Evolutionary conservation across 352 stramenopile genomes (phyloP).

Genomic region (Elongisporangium undulatum): DNA sequence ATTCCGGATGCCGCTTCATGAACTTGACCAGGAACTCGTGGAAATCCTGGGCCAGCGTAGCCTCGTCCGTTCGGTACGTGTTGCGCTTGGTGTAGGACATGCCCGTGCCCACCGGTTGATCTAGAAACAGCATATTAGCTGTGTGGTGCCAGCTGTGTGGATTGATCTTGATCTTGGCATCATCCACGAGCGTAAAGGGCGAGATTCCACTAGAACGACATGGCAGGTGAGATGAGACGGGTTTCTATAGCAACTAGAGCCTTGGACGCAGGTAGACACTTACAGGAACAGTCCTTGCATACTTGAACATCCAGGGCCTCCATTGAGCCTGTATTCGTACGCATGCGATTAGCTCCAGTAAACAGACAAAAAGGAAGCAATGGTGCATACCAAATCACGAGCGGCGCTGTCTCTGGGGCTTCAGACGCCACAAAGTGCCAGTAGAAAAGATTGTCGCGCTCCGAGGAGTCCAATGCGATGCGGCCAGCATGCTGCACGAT

Average conservation of each 20-base stretch:
- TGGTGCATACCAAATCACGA: constrained; percentile 61
- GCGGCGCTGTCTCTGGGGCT: constrained; percentile 38
- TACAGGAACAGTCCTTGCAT: constrained; percentile 76
- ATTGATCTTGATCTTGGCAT: constrained; percentile 53
- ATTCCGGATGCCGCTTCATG: constrained; percentile 79
- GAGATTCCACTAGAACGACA: constrained; percentile 39
- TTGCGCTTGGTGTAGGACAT: constrained; percentile 67
- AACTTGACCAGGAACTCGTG: constrained; percentile 94
- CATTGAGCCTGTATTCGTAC: constrained; percentile 52
- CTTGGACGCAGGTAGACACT: constrained; percentile 4
- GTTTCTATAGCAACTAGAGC: not conserved
- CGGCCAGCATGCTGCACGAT: constrained; percentile 65
- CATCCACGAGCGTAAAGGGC: constrained; percentile 57
- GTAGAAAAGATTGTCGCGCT: constrained; percentile 71
- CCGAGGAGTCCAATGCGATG: constrained; percentile 41
- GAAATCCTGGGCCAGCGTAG: constrained; percentile 76
- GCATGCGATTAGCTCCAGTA: not conserved
- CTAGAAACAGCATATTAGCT: constrained; percentile 82
- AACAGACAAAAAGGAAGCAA: not conserved
- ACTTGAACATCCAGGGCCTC: constrained; percentile 77
- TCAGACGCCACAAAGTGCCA: constrained; percentile 66
- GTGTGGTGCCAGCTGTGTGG: constrained; percentile 68
- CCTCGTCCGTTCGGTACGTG: constrained; percentile 44
- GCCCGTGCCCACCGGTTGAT: constrained; percentile 76
- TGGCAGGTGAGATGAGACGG: not conserved